phyloP scores from a whole-genome alignment of 257 asterid species.

The Mitragyna speciosa region DNA sequence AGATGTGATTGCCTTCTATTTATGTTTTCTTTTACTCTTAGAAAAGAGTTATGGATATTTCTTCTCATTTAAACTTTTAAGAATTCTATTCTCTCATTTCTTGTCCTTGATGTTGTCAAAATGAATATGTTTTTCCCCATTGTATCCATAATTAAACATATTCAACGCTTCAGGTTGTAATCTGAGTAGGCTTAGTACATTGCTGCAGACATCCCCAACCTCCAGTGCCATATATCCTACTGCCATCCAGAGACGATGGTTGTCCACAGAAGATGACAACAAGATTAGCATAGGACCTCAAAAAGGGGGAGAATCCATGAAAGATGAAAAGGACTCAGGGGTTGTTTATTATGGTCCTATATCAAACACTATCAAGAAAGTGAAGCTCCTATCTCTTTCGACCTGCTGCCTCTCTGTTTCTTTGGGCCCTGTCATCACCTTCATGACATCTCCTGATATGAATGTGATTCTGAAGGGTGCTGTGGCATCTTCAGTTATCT shows the following conservation, averaged over 20 bases:
- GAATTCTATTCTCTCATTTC: not conserved
- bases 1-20: not conserved
- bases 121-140: not conserved
- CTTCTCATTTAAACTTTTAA: not conserved
- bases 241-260: conserved; percentile 42
- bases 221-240: conserved; percentile 25
- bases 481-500: conserved; percentile 82
- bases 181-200: conserved; percentile 28
- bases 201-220: conserved; percentile 18
- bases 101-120: not conserved
- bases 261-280: conserved; percentile 51
- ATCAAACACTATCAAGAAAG: conserved; percentile 81
- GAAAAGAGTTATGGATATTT: not conserved
- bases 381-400: conserved; percentile 92
- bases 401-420: conserved; percentile 94
- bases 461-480: conserved; percentile 88
- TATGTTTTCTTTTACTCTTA: not conserved
- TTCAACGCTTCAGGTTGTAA: conserved; percentile 45
- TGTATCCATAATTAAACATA: not conserved
- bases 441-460: conserved; percentile 82
- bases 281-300: conserved; percentile 67
- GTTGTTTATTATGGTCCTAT: conserved; percentile 79
- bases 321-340: conserved; percentile 48
- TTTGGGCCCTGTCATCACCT: conserved; percentile 87
- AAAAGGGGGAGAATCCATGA: conserved; percentile 42